Evolutionary conservation across 2,329 filamentous ascomycete genomes (phyloP).

Genomic region (Pseudogymnoascus sp.): DNA sequence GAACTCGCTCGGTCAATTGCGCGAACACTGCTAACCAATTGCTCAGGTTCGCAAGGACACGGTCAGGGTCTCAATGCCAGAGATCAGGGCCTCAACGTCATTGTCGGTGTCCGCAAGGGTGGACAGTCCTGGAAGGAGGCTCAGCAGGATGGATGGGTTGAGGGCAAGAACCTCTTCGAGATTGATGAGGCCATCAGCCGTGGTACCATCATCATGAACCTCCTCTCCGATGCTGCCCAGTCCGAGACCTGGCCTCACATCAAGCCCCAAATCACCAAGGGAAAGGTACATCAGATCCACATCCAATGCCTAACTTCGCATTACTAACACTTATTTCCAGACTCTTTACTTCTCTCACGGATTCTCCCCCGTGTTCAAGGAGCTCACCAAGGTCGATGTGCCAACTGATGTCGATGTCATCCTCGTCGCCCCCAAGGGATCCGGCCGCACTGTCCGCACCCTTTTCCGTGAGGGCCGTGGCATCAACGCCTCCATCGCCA

Average conservation of each 20-base stretch:
- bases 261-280: constrained; percentile 97
- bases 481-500: constrained; percentile 98
- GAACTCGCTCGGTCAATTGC: not conserved
- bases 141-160: constrained; percentile 92
- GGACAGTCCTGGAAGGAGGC: constrained; percentile 98
- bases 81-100: constrained; percentile 99
- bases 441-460: constrained; percentile 94
- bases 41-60: constrained; percentile 74
- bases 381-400: constrained; percentile 97
- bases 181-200: constrained; percentile 91
- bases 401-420: constrained; percentile 96
- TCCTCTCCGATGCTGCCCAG: constrained; percentile 95
- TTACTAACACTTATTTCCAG: constrained; percentile 40
- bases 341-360: constrained; percentile 99
- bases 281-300: constrained; percentile 64
- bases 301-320: not conserved
- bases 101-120: constrained; percentile 96
- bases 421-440: constrained; percentile 98
- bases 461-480: constrained; percentile 99
- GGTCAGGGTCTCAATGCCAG: constrained; percentile 99
- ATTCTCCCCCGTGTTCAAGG: constrained; percentile 99
- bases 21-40: not conserved
- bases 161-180: constrained; percentile 98
- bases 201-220: constrained; percentile 97
- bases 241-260: constrained; percentile 97